Evolutionary conservation across 495 filamentous ascomycete genomes (phyloP).

Genomic region (Neurospora intermedia): DNA sequence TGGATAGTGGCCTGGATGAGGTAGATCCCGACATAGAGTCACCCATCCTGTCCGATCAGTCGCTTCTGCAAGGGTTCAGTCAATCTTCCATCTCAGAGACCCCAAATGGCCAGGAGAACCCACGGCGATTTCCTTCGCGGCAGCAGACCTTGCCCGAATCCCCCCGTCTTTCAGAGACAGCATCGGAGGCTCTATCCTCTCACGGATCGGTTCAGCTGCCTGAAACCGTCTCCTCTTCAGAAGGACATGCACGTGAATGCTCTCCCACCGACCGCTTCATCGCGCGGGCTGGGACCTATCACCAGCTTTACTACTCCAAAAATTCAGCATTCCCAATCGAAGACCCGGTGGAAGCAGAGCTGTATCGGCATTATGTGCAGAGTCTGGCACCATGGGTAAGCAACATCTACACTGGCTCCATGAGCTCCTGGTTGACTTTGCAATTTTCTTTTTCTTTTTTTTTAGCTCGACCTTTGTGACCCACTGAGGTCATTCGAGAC

Average conservation of each 20-base stretch:
- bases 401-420: neutral
- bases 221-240: neutral
- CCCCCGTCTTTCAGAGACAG: neutral
- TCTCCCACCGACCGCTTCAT: constrained; percentile 14
- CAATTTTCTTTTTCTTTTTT: no score
- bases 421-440: neutral
- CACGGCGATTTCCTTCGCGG: neutral
- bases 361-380: constrained; percentile 39
- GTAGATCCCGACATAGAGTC: constrained; percentile 6
- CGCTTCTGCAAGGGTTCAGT: neutral
- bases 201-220: neutral
- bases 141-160: neutral
- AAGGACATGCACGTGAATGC: neutral
- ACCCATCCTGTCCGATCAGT: constrained; percentile 1
- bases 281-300: neutral
- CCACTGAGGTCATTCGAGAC: constrained; percentile 41
- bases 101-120: neutral
- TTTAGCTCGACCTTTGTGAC: constrained; percentile 49
- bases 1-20: constrained; percentile 11
- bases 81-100: neutral
- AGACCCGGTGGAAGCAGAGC: constrained; percentile 25
- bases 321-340: constrained; percentile 23
- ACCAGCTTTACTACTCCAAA: neutral
- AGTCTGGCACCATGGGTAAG: constrained; percentile 40
- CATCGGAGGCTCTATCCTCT: neutral